Percentiles rank a stretch among this genome's conserved stretches.
Evolutionary conservation across 2,329 filamentous ascomycete species (phyloP).

Genomic region (Chaetomium olivaceum): DNA sequence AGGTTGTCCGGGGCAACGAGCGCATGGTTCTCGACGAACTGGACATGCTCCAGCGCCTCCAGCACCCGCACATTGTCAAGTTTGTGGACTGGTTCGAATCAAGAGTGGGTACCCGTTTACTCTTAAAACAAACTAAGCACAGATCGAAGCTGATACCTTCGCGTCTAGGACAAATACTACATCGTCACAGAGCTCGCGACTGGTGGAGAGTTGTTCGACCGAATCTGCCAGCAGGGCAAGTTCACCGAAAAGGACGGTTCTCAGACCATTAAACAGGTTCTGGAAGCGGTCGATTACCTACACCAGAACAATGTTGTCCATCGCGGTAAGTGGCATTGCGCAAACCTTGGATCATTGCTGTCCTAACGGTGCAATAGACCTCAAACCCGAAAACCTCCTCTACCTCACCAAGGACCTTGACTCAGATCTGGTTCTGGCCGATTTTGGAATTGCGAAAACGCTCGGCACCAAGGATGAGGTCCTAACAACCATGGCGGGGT

Average conservation of each 20-base stretch:
- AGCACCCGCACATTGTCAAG: conserved; percentile 93
- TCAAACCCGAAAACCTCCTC: conserved; percentile 96
- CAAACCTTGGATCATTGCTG: background rate
- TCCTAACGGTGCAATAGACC: conserved; percentile 57
- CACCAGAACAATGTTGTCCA: conserved; percentile 95
- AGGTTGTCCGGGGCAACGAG: conserved; percentile 98
- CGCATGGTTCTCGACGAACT: conserved; percentile 98
- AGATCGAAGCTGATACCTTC: conserved; percentile 2
- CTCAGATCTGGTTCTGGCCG: conserved; percentile 88
- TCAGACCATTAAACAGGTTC: conserved; percentile 90
- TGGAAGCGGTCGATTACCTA: conserved; percentile 90
- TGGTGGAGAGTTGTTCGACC: conserved; percentile 94
- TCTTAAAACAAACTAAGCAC: background rate
- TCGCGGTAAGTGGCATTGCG: conserved; percentile 61
- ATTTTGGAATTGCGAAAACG: conserved; percentile 99
- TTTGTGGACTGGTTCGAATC: conserved; percentile 99
- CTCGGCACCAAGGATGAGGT: conserved; percentile 87
- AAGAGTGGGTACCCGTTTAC: conserved; percentile 60
- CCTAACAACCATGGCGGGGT: conserved; percentile 96
- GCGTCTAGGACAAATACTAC: conserved; percentile 90
- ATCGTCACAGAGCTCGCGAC: conserved; percentile 96
- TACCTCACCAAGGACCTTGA: conserved; percentile 77
- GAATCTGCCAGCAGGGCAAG: conserved; percentile 96
- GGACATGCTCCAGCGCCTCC: conserved; percentile 84
- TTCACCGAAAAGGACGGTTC: conserved; percentile 99